These are phyloP conservation scores for Apiospora sp. DNA, from an alignment of 2,329 filamentous ascomycete genomes.

Conservation along the genomic window DNA sequence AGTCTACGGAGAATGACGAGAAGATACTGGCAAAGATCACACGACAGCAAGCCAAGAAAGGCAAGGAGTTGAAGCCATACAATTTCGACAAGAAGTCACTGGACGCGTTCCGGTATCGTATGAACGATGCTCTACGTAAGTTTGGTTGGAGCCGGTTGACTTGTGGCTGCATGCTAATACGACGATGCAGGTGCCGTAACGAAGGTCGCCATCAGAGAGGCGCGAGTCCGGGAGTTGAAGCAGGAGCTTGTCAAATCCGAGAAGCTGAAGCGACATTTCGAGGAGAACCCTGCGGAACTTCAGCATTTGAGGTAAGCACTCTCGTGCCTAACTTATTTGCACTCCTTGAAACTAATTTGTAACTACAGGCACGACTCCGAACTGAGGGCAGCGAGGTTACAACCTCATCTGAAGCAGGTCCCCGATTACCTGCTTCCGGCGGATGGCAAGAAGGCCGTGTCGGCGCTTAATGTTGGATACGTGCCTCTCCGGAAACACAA, in stretches of 20 bases:
- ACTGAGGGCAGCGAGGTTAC: constrained; percentile 80
- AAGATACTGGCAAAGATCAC: constrained; percentile 81
- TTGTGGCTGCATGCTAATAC: neutral
- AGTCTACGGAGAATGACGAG: constrained; percentile 83
- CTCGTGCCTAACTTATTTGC: neutral
- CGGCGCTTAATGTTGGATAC: constrained; percentile 74
- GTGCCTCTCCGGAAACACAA: constrained; percentile 69
- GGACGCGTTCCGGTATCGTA: constrained; percentile 92
- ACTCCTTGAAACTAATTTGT: neutral
- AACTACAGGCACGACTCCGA: constrained; percentile 81
- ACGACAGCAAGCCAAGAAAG: constrained; percentile 79
- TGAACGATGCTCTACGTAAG: constrained; percentile 83
- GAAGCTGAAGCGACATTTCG: constrained; percentile 93
- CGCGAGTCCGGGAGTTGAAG: constrained; percentile 84
- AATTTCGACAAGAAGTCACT: constrained; percentile 94
- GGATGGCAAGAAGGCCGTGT: constrained; percentile 74
- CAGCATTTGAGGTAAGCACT: constrained; percentile 67
- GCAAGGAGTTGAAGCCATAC: constrained; percentile 86
- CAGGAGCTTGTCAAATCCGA: constrained; percentile 93
- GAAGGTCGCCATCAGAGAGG: constrained; percentile 85
- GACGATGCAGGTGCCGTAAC: constrained; percentile 70
- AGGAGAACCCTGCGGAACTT: constrained; percentile 93
- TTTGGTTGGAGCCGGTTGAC: neutral
- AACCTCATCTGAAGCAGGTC: constrained; percentile 91
- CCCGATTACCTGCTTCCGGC: constrained; percentile 90